phyloP scores from a whole-genome alignment of 768 basidiomycete species.

The Hydnomerulius pinastri region DNA sequence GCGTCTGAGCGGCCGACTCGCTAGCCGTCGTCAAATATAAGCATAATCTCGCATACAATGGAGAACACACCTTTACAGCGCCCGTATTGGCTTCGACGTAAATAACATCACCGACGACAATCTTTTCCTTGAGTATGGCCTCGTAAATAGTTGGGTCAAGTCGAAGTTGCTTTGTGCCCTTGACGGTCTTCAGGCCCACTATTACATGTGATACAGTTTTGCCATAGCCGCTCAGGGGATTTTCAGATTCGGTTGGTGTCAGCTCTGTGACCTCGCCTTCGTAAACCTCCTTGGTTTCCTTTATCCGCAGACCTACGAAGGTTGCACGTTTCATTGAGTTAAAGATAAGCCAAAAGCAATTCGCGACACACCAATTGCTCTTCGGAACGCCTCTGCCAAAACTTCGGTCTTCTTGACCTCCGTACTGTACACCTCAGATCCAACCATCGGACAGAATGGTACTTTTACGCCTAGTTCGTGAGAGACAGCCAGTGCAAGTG shows the following conservation, averaged over 20 bases:
- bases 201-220: slow-evolving; percentile 99
- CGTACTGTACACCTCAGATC: slow-evolving; percentile 92
- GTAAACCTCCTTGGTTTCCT: slow-evolving; percentile 98
- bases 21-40: slow-evolving; percentile 39
- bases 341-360: neutral
- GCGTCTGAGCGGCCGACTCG: slow-evolving; percentile 96
- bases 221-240: slow-evolving; percentile 95
- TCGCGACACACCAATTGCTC: slow-evolving; percentile 85
- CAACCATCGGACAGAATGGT: slow-evolving; percentile 99
- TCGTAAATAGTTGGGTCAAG: slow-evolving; percentile 96
- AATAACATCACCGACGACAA: slow-evolving; percentile 94
- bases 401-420: slow-evolving; percentile 99
- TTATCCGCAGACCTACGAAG: slow-evolving; percentile 79
- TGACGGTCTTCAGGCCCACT: slow-evolving; percentile 92
- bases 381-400: slow-evolving; percentile 88
- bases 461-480: slow-evolving; percentile 95
- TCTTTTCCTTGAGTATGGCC: slow-evolving; percentile 95
- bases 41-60: neutral
- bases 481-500: slow-evolving; percentile 91
- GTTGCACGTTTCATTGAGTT: neutral
- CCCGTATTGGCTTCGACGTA: slow-evolving; percentile 94
- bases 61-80: slow-evolving; percentile 81
- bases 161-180: slow-evolving; percentile 90
- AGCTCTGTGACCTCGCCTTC: slow-evolving; percentile 98
- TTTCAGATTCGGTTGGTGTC: slow-evolving; percentile 95